Percentiles rank a stretch among this genome's conserved stretches.
Evolutionary conservation across 129 eudicot genomes (phyloP).

Genomic region (Escallonia herrerae): DNA sequence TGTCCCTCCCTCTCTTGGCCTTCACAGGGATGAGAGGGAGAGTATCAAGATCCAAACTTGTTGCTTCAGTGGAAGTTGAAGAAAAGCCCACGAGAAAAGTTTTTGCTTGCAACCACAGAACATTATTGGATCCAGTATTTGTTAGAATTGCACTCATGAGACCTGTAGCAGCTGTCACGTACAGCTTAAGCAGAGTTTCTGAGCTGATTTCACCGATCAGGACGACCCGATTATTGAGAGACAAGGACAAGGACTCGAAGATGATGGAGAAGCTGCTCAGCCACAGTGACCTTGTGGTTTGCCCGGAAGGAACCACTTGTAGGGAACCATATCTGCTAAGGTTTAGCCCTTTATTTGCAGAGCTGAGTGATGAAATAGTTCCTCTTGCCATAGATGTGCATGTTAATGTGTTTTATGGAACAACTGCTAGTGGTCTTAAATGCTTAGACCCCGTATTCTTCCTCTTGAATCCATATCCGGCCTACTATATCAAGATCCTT

Average conservation of each 20-base stretch:
- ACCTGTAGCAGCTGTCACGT: slow-evolving; percentile 68
- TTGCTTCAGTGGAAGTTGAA: slow-evolving; percentile 57
- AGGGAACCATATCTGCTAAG: slow-evolving; percentile 74
- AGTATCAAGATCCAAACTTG: slow-evolving; percentile 65
- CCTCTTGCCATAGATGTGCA: slow-evolving; percentile 80
- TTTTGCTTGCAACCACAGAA: slow-evolving; percentile 84
- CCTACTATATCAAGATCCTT: slow-evolving; percentile 74
- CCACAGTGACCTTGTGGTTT: slow-evolving; percentile 82
- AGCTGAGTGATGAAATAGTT: slow-evolving; percentile 75
- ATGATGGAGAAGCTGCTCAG: slow-evolving; percentile 54
- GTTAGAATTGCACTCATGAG: slow-evolving; percentile 80
- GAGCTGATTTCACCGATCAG: slow-evolving; percentile 84
- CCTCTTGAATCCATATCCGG: slow-evolving; percentile 94
- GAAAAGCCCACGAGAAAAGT: slow-evolving; percentile 61
- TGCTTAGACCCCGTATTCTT: slow-evolving; percentile 90
- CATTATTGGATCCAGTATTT: slow-evolving; percentile 84
- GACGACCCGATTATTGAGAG: slow-evolving; percentile 85
- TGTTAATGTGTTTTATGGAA: slow-evolving; percentile 77
- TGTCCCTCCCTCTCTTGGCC: slow-evolving; percentile 62
- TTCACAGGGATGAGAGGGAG: slow-evolving; percentile 81
- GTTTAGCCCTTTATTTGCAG: slow-evolving; percentile 85
- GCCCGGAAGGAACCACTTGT: slow-evolving; percentile 92
- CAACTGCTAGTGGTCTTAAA: slow-evolving; percentile 84
- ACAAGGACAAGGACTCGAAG: slow-evolving; percentile 78
- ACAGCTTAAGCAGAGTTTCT: slow-evolving; percentile 83